Evolutionary conservation across 768 basidiomycete species (phyloP).

Genomic region (Floccularia luteovirens): DNA sequence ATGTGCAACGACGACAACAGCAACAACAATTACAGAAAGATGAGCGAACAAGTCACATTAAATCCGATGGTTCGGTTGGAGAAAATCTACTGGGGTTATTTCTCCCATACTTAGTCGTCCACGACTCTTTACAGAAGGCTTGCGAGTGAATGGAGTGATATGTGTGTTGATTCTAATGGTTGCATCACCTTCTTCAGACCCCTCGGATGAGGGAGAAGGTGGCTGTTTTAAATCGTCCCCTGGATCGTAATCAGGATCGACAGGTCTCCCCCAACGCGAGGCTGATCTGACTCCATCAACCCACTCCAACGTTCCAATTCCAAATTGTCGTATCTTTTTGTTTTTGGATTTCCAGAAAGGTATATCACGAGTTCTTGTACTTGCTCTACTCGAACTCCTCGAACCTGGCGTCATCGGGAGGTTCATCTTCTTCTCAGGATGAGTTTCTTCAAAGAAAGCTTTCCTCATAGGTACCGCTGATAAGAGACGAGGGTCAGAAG

Average conservation of each 20-base stretch:
- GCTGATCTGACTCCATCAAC: constrained; percentile 61
- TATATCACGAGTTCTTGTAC: constrained; percentile 24
- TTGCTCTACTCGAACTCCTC: constrained; percentile 31
- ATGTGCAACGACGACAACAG: no score
- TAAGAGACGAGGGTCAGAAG: constrained; percentile 71
- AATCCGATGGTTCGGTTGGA: background rate
- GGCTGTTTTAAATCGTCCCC: constrained; percentile 33
- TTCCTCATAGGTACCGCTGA: constrained; percentile 56
- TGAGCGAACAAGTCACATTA: no score
- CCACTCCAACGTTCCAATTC: constrained; percentile 54
- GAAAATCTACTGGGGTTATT: constrained; percentile 25
- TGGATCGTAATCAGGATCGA: constrained; percentile 24
- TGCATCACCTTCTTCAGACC: constrained; percentile 24
- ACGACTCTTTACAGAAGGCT: constrained; percentile 52
- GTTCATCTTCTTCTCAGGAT: constrained; percentile 11
- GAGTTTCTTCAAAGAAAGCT: constrained; percentile 24
- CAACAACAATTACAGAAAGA: no score
- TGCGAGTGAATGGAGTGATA: constrained; percentile 59
- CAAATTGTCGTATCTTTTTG: constrained; percentile 53
- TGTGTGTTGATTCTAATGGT: constrained; percentile 29
- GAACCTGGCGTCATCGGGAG: constrained; percentile 16
- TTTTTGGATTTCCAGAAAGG: constrained; percentile 56
- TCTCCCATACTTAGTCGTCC: constrained; percentile 43
- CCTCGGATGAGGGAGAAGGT: constrained; percentile 17
- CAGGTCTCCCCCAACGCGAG: constrained; percentile 49